Conservation (phyloP, 106 monocot genomes). For the Dendrobium nobile region DNA sequence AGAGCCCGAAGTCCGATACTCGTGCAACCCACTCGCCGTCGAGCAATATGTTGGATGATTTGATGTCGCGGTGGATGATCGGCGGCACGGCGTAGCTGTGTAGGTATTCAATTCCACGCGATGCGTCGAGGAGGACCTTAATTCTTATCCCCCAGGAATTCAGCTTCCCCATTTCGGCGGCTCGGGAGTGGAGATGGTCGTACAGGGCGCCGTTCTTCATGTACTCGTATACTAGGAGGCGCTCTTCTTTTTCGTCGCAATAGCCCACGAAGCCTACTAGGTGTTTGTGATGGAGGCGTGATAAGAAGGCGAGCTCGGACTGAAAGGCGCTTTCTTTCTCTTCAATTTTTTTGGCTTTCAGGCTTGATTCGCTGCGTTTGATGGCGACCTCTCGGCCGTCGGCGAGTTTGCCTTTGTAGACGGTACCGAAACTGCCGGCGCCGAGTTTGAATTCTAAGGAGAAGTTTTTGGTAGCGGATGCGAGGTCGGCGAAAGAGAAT, state of each 20-base stretch:
- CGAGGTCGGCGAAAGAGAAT: constrained; percentile 3
- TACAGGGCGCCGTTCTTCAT: constrained; percentile 62
- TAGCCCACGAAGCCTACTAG: constrained; percentile 44
- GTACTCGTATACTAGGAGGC: constrained; percentile 58
- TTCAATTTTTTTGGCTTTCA: constrained; percentile 4
- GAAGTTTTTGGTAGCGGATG: constrained; percentile 4
- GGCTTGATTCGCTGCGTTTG: constrained; percentile 13
- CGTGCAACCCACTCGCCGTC: constrained; percentile 43
- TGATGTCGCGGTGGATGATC: constrained; percentile 70
- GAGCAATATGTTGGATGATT: constrained; percentile 63
- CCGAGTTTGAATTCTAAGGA: constrained; percentile 15
- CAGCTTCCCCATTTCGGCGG: neutral
- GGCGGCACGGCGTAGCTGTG: constrained; percentile 58
- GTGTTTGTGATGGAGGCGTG: constrained; percentile 59
- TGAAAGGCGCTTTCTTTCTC: constrained; percentile 52
- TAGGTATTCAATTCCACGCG: constrained; percentile 54
- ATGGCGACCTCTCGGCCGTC: constrained; percentile 33
- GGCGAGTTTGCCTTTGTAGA: constrained; percentile 19
- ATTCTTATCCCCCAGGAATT: constrained; percentile 48
- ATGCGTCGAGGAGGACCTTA: constrained; percentile 44
- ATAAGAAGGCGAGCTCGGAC: constrained; percentile 45
- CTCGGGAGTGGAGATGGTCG: constrained; percentile 37
- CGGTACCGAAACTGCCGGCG: constrained; percentile 26
- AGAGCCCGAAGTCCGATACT: constrained; percentile 62
- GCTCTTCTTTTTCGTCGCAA: constrained; percentile 44